Evolutionary conservation across 2,329 filamentous ascomycete species (phyloP), one percentile per base, ranked within the genome.

Genomic region (Chaetothyriales sp.): DNA sequence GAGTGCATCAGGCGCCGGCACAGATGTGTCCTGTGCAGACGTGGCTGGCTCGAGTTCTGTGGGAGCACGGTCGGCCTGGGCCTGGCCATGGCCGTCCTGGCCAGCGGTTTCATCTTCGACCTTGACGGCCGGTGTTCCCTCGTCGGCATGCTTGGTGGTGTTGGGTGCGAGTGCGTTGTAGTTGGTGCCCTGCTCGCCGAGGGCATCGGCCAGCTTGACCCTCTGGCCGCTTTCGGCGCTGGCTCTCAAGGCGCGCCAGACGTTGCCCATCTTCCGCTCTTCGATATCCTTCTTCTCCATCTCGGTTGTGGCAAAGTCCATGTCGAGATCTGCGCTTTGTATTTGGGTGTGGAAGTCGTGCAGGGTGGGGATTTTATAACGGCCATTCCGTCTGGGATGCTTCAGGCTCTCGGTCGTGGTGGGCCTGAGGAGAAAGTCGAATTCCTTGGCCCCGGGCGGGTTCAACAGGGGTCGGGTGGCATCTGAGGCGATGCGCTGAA

Each of bases 221-320:
- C 58, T 80, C 33, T 40, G 10, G 10, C 33, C 33, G 33, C 2
- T 40, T 40, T 40, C 33, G 10, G 15, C 81, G 51, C 85, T 82
- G 8, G 88, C 85, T 49, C 92, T 81, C 56, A 98, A 72, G 4
- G 88, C 86, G 60, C 89, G 80, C 92, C 92, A 98, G 52, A 82
- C 85, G 67, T 94, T 90, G 71, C 88, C 95, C 18, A 83, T 81
- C 66, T 94, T 94, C 51, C 82, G 77, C 57, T 86, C 85, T 69
- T 67, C 78, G 70, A 71, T 76, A 60, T 68, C 66, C 47, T 76
- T 72, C 63, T 74, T 79, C 56, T 83, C 80, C 52, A 78, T 76
- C 43, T 81, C 76, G 43, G 71, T 80, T 51, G 77, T 77, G 8
- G 86, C 84, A 76, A 90, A 88, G 18, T 89, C 86, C 50, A 94